These are phyloP conservation scores for Calocera cornea DNA, from an alignment of 768 basidiomycete species.

Conservation along the genomic window DNA sequence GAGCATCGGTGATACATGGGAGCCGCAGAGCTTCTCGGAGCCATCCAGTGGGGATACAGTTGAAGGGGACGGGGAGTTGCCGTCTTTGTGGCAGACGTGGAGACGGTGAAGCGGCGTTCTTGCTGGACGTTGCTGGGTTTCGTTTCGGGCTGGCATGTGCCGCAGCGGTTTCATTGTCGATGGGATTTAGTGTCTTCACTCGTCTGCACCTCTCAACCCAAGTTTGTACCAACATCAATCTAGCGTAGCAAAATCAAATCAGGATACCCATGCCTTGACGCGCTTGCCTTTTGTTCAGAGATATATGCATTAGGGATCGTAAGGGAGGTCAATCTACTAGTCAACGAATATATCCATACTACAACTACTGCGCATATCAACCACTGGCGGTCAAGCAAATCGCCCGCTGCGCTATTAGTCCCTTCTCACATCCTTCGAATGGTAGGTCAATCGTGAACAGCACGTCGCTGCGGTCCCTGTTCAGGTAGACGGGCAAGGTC, in stretches of 20 bases:
- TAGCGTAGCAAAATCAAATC: not conserved
- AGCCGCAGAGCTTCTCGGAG: not conserved
- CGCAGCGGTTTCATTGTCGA: not conserved
- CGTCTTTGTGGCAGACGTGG: not conserved
- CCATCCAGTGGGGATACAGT: not conserved
- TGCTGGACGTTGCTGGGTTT: not conserved
- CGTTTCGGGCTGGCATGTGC: not conserved
- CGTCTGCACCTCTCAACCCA: constrained; percentile 3
- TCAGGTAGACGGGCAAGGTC: constrained; percentile 85
- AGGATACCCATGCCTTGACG: not conserved
- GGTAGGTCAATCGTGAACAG: constrained; percentile 81
- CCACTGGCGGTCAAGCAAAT: constrained; percentile 80
- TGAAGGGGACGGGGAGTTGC: not conserved
- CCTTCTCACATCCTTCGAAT: constrained; percentile 50
- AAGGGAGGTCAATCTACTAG: not conserved
- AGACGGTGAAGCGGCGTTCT: not conserved
- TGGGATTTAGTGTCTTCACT: not conserved
- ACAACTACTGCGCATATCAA: not conserved
- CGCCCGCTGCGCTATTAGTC: constrained; percentile 71
- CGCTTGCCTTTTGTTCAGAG: not conserved
- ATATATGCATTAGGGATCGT: not conserved
- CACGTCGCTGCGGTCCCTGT: constrained; percentile 76
- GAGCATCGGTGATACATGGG: not conserved
- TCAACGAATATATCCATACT: too few relatives aligned
- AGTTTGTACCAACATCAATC: not conserved